Conservation (phyloP, 208 protist species). For the Crithidia mellificae region DNA sequence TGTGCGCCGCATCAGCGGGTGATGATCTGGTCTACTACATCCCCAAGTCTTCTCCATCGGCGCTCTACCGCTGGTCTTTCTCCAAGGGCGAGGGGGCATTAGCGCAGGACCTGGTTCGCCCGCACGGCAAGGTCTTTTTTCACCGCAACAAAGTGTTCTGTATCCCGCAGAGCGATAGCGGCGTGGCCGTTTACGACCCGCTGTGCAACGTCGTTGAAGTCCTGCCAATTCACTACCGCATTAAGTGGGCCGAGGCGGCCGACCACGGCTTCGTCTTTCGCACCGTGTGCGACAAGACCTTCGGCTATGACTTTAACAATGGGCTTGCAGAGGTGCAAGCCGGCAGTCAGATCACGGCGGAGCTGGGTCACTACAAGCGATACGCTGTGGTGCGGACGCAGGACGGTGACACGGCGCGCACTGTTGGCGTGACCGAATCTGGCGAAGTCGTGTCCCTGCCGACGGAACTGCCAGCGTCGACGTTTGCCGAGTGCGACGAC, state of each 20-base stretch:
- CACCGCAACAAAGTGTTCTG: constrained; percentile 67
- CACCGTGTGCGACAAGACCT: constrained; percentile 36
- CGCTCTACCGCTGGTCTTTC: constrained; percentile 31
- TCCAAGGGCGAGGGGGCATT: constrained; percentile 11
- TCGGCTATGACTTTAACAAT: constrained; percentile 69
- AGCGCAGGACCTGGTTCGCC: constrained; percentile 22
- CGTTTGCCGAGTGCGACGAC: constrained; percentile 24
- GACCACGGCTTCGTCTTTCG: constrained; percentile 79
- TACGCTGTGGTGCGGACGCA: constrained; percentile 30
- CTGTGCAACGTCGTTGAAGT: constrained; percentile 51
- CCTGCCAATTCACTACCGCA: constrained; percentile 33
- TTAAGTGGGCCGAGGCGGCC: constrained; percentile 46
- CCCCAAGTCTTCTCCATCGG: constrained; percentile 13
- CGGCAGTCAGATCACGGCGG: constrained; percentile 7
- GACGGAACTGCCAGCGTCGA: constrained; percentile 5
- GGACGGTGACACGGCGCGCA: not conserved
- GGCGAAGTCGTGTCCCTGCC: constrained; percentile 24
- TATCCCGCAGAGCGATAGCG: constrained; percentile 21
- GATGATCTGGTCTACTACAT: constrained; percentile 58
- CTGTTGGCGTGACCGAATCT: constrained; percentile 34
- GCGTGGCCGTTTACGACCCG: constrained; percentile 60
- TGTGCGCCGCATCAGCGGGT: constrained; percentile 34
- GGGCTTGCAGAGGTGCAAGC: constrained; percentile 39
- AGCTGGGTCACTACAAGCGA: constrained; percentile 54
- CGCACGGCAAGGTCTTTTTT: constrained; percentile 46